A percentile compares a stretch with the other conserved stretches of the same genome.
Conservation (phyloP, 495 filamentous ascomycete species). For the Talaromyces thailandensis region DNA sequence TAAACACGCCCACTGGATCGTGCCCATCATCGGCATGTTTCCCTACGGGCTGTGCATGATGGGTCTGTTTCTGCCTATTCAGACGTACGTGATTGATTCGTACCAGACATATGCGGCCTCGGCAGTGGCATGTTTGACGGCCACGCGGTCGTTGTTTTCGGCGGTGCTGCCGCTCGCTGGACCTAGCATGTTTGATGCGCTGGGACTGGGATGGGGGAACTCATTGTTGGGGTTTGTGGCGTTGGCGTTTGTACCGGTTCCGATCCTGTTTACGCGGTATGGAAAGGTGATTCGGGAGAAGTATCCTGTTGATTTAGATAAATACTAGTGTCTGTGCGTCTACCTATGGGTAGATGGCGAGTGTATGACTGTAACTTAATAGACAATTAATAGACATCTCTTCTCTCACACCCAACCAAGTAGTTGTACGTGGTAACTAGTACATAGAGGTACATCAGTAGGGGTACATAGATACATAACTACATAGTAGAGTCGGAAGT, state of each 20-base stretch:
- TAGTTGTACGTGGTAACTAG: too few relatives aligned
- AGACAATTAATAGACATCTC: background rate
- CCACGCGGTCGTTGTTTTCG: slow-evolving; percentile 48
- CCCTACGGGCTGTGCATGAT: slow-evolving; percentile 17
- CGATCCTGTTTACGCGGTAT: slow-evolving; percentile 22
- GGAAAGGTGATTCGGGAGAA: slow-evolving; percentile 22
- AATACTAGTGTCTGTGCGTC: background rate
- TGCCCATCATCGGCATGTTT: slow-evolving; percentile 23
- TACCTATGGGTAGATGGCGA: too few relatives aligned
- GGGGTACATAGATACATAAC: too few relatives aligned
- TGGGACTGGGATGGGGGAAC: slow-evolving; percentile 63
- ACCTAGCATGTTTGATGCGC: slow-evolving; percentile 46
- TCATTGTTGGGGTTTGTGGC: slow-evolving; percentile 56
- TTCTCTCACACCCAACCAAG: background rate
- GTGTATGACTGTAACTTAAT: too few relatives aligned
- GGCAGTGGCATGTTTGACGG: slow-evolving; percentile 47
- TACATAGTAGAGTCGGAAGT: background rate
- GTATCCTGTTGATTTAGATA: slow-evolving; percentile 15
- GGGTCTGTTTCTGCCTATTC: slow-evolving; percentile 17
- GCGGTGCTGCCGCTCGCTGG: slow-evolving; percentile 57
- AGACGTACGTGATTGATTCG: slow-evolving; percentile 28
- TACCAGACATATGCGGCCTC: slow-evolving; percentile 41
- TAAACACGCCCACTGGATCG: slow-evolving; percentile 22
- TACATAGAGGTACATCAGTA: background rate
- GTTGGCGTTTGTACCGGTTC: slow-evolving; percentile 35